phyloP scores from a whole-genome alignment of 1,139 yeast genomes.

The Taphrina betulina region DNA sequence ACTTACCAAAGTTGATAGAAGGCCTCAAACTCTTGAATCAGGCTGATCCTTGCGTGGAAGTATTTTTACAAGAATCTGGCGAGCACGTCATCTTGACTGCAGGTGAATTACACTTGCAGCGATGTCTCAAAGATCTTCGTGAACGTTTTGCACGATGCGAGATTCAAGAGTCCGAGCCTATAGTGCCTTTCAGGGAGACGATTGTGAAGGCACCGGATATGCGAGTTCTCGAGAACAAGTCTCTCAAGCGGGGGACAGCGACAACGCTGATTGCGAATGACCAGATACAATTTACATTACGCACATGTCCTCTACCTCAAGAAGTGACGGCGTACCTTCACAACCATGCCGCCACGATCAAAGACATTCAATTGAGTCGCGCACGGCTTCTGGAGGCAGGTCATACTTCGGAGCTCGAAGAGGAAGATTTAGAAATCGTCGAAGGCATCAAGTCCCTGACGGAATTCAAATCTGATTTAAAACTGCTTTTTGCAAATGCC shows the following conservation, averaged over 20 bases:
- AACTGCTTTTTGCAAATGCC: neutral
- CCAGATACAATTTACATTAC: conserved; percentile 49
- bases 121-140: conserved; percentile 81
- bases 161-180: conserved; percentile 83
- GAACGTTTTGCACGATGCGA: conserved; percentile 93
- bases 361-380: conserved; percentile 40
- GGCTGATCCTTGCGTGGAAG: conserved; percentile 92
- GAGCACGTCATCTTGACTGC: conserved; percentile 90
- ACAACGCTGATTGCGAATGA: conserved; percentile 40
- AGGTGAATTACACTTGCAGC: conserved; percentile 90
- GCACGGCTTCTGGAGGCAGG: conserved; percentile 34
- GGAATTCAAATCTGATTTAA: conserved; percentile 2
- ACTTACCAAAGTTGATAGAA: conserved; percentile 68
- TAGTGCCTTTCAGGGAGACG: conserved; percentile 92
- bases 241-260: conserved; percentile 49
- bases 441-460: conserved; percentile 1
- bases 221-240: conserved; percentile 45
- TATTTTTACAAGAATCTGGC: conserved; percentile 81
- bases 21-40: conserved; percentile 78
- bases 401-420: conserved; percentile 27
- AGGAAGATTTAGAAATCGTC: conserved; percentile 11
- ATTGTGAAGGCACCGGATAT: conserved; percentile 54
- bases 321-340: conserved; percentile 54
- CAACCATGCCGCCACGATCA: conserved; percentile 50
- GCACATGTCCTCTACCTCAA: conserved; percentile 59